Percentiles rank a stretch among this genome's conserved stretches.
These are phyloP conservation scores for Dictyophora rubrovolvata DNA, from an alignment of 768 basidiomycete genomes.

Conservation along the genomic window DNA sequence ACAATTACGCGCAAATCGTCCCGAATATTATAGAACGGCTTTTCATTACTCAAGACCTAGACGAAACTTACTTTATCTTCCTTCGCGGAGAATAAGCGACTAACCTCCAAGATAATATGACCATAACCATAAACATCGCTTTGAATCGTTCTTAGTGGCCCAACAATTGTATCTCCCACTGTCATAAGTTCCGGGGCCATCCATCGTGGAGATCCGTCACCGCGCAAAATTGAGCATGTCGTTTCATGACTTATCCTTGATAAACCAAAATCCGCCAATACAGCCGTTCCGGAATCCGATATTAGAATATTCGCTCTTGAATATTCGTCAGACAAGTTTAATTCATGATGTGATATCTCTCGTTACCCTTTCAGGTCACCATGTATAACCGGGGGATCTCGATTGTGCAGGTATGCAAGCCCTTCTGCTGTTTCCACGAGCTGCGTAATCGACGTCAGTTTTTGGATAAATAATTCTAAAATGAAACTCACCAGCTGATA, in stretches of 20 bases:
- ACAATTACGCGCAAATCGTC: conserved; percentile 9
- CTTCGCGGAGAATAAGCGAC: background rate
- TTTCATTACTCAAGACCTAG: conserved; percentile 1
- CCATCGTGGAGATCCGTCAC: conserved; percentile 22
- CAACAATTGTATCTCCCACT: background rate
- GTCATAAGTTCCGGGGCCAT: conserved; percentile 23
- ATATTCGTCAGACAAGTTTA: too few relatives aligned
- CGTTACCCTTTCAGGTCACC: conserved; percentile 19
- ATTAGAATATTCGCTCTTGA: conserved; percentile 40
- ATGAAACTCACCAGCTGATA: background rate
- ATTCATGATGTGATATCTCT: conserved; percentile 10
- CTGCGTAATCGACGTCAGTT: conserved; percentile 16
- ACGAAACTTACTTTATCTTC: background rate
- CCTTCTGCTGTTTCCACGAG: conserved; percentile 35
- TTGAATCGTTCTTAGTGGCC: background rate
- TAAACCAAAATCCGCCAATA: conserved; percentile 43
- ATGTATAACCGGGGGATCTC: conserved; percentile 26
- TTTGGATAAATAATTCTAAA: background rate
- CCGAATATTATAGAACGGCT: conserved; percentile 4
- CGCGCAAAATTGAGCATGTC: conserved; percentile 17
- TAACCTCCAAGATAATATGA: conserved; percentile 6
- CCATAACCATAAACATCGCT: conserved; percentile 8
- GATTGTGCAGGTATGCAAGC: conserved; percentile 32
- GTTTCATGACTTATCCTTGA: conserved; percentile 15
- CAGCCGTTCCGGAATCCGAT: conserved; percentile 29